phyloP scores from a whole-genome alignment of 208 protist genomes.

The Acanthamoeba royreba region DNA sequence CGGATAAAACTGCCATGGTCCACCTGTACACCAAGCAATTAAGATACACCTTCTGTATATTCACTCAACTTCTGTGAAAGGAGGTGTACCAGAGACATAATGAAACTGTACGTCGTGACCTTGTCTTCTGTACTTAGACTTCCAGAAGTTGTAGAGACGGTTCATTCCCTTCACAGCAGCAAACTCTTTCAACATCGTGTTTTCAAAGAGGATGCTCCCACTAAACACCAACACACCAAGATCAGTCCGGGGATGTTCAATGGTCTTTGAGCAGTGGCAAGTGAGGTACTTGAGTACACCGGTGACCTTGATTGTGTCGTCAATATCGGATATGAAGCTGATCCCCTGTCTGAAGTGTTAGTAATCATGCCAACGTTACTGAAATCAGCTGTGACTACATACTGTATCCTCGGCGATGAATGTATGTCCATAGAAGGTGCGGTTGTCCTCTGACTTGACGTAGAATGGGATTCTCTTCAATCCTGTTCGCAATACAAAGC shows the following conservation, averaged over 20 bases:
- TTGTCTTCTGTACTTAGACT: neutral
- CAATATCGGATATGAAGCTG: constrained; percentile 10
- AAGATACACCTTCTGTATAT: neutral
- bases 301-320: neutral
- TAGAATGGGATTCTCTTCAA: neutral
- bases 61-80: neutral
- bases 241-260: neutral
- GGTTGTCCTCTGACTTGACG: neutral
- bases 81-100: neutral
- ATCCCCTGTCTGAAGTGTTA: neutral
- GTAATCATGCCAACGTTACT: no score
- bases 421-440: neutral
- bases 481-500: neutral
- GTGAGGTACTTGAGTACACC: neutral
- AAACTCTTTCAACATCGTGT: neutral
- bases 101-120: neutral
- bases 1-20: neutral
- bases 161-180: neutral
- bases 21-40: neutral
- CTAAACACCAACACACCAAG: neutral
- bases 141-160: neutral
- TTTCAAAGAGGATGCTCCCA: neutral
- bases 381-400: no score
- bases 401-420: neutral
- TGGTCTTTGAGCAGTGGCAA: neutral